These are phyloP conservation scores for Arachis stenosperma DNA, from an alignment of 306 rosid genomes.

Conservation along the genomic window DNA sequence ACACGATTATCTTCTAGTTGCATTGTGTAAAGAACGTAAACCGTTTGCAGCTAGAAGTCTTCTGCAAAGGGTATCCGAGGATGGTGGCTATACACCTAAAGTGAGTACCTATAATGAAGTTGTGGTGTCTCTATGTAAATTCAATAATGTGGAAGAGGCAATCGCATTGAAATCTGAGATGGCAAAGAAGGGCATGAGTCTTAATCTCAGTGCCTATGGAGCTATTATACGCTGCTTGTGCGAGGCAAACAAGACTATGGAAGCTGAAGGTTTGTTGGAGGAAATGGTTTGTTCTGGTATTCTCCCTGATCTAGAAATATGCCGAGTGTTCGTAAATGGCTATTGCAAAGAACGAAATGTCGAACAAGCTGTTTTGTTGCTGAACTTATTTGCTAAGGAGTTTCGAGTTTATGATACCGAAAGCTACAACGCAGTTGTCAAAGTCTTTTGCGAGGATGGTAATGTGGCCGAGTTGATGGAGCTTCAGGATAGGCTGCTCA, in stretches of 20 bases:
- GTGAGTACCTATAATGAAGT: slow-evolving; percentile 51
- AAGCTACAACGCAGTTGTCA: slow-evolving; percentile 72
- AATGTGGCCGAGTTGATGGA: slow-evolving; percentile 64
- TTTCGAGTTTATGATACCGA: slow-evolving; percentile 66
- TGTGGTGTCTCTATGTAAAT: slow-evolving; percentile 62
- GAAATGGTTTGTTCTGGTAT: slow-evolving; percentile 66
- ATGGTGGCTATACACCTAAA: slow-evolving; percentile 57
- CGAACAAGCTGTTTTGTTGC: slow-evolving; percentile 63
- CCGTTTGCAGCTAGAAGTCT: slow-evolving; percentile 87
- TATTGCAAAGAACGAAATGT: slow-evolving; percentile 62
- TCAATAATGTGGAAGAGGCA: slow-evolving; percentile 58
- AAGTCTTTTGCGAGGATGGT: slow-evolving; percentile 57
- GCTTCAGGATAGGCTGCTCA: slow-evolving; percentile 69
- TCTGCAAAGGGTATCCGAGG: slow-evolving; percentile 55
- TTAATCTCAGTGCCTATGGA: slow-evolving; percentile 51
- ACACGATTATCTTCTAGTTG: slow-evolving; percentile 61
- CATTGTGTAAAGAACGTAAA: slow-evolving; percentile 66
- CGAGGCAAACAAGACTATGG: slow-evolving; percentile 51
- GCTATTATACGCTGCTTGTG: slow-evolving; percentile 62
- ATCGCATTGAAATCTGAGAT: slow-evolving; percentile 58
- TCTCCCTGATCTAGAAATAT: slow-evolving; percentile 56
- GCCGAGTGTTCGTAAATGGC: slow-evolving; percentile 62
- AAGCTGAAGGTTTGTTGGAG: slow-evolving; percentile 62
- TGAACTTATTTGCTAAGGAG: slow-evolving; percentile 61
- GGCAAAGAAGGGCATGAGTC: slow-evolving; percentile 44